These are phyloP conservation scores for Neurospora sp. DNA, from an alignment of 495 filamentous ascomycete genomes.

Conservation along the genomic window DNA sequence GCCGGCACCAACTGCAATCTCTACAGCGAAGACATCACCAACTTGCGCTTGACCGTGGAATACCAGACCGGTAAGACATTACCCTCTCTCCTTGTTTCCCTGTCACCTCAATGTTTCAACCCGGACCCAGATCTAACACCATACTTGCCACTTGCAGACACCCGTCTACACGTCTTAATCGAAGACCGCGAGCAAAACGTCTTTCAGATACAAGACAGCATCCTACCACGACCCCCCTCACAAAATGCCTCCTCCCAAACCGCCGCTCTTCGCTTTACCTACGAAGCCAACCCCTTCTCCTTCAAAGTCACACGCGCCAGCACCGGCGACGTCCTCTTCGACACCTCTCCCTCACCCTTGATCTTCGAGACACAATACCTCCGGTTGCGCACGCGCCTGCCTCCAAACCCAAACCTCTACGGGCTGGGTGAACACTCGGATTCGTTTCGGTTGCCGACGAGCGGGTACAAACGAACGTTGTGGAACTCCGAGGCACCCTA, in stretches of 20 bases:
- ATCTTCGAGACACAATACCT: slow-evolving; percentile 75
- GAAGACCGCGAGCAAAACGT: slow-evolving; percentile 58
- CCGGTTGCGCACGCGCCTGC: slow-evolving; percentile 57
- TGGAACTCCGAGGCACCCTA: slow-evolving; percentile 71
- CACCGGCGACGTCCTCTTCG: slow-evolving; percentile 63
- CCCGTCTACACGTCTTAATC: slow-evolving; percentile 73
- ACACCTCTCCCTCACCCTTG: slow-evolving; percentile 58
- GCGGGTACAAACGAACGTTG: slow-evolving; percentile 66
- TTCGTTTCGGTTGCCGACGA: slow-evolving; percentile 54
- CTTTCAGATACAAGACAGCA: slow-evolving; percentile 67
- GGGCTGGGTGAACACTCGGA: slow-evolving; percentile 76
- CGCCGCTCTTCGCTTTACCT: slow-evolving; percentile 53
- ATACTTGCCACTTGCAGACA: slow-evolving; percentile 34
- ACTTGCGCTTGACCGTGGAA: slow-evolving; percentile 58
- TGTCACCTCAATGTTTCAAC: neutral
- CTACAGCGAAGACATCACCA: slow-evolving; percentile 55
- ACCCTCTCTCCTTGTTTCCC: neutral
- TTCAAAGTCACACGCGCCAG: slow-evolving; percentile 55
- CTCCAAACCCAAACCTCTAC: slow-evolving; percentile 59
- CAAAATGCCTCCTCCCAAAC: slow-evolving; percentile 9
- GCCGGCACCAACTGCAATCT: slow-evolving; percentile 56
- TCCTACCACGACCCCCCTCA: slow-evolving; percentile 50
- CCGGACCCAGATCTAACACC: slow-evolving; percentile 4
- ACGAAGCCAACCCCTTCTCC: slow-evolving; percentile 58
- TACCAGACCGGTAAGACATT: slow-evolving; percentile 58